Percentiles rank a stretch among this genome's conserved stretches.
Conservation (phyloP, 116 monocot species). For the Iris pallida region DNA sequence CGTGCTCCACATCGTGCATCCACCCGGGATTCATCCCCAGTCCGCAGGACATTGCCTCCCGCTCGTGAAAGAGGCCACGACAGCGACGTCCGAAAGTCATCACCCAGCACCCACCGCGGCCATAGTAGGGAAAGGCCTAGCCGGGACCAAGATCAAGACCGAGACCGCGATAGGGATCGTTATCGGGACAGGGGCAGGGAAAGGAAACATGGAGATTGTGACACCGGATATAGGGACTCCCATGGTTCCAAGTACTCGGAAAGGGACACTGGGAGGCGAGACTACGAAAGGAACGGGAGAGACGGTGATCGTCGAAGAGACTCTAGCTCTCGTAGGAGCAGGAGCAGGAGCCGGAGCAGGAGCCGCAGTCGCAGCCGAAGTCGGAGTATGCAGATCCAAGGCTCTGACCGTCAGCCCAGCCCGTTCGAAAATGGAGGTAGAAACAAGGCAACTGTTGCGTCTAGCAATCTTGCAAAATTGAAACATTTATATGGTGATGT, state of each 20-base stretch:
- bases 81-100: conserved; percentile 22
- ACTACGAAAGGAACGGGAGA: conserved; percentile 18
- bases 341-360: conserved; percentile 1
- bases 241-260: conserved; percentile 10
- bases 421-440: conserved; percentile 42
- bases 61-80: conserved; percentile 20
- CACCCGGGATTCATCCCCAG: conserved; percentile 75
- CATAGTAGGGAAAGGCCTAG: conserved; percentile 23
- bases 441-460: conserved; percentile 28
- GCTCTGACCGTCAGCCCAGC: conserved; percentile 26
- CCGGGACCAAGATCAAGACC: conserved; percentile 5
- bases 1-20: conserved; percentile 86
- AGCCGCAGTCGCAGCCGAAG: conserved; percentile 27
- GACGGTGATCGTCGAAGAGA: neutral
- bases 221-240: conserved; percentile 30
- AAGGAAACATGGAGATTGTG: conserved; percentile 18
- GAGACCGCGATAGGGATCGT: neutral
- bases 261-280: no score
- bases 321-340: neutral
- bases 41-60: conserved; percentile 47
- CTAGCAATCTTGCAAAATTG: conserved; percentile 64
- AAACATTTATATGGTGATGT: conserved; percentile 84
- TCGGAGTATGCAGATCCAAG: conserved; percentile 21
- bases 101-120: conserved; percentile 18
- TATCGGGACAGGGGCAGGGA: conserved; percentile 18